Base-by-base conservation (phyloP, 139 green algal genomes). In the Eudorina sp. region DNA sequence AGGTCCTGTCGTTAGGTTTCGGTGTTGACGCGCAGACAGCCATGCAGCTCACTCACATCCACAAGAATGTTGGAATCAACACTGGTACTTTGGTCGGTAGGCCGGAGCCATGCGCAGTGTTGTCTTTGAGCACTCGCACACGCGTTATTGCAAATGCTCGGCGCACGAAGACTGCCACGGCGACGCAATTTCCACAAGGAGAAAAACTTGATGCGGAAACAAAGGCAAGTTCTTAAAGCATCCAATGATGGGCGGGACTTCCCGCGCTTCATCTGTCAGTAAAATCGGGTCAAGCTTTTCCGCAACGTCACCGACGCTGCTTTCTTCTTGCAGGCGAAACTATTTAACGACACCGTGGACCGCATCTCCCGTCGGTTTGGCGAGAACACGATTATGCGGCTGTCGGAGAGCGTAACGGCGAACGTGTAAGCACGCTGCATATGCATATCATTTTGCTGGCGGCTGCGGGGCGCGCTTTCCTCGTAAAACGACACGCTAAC, bases 201-300 rank as follows among this genome's bases (percentile, higher is more conserved):
- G 73, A 81, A 29, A 81, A 81, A 46, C 43, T 62, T 43, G 46
- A 81, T 43, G 18, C 73, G 27, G 73, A 81, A 19, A 64, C 46
- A 8, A 81, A 81, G 73, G 73, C 70, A 53, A 79, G 58, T 68
- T 14, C 51, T 16, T 68, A 14, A 34, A 21, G 70, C 31, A 34
- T 2, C 43, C 4, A 38, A 14, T 29, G 18, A 66, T 13, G 48
- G 48, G 13, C 55, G 5, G 55, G 14, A 53, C 70, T 79, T 79
- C 70, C 70, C 69, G 40, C 70, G 70, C 23, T 38, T 34, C 21
- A 25, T 38, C 1, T 72, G 41, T 1, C 27, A 0, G 51, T 36
- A 21, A 40, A 16, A 16, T 18, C 18, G 18, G 14, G 31, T 27
- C 72, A 79, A 27, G 0, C 72, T 1, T 36, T 36, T n/a, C n/a